Base-by-base conservation (phyloP, 192 early-diverging fungal genomes). In the Podila minutissima region DNA sequence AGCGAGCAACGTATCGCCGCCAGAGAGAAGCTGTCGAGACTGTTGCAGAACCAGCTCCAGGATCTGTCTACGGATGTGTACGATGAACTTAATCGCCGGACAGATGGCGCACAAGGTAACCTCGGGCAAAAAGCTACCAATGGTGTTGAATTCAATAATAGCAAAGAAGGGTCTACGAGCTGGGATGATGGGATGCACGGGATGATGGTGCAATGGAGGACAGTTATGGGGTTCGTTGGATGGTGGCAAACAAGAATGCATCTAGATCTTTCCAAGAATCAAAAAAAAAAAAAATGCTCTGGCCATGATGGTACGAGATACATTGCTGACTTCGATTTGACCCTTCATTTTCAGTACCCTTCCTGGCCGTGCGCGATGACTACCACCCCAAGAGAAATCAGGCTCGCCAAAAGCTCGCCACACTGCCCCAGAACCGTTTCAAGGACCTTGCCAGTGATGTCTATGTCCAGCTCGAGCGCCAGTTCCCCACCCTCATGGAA, bases 361-460 rank as follows among this genome's bases (percentile, higher is more conserved):
- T 93, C 78, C 87, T 97, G 51, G 90, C 91, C 7, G 92, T 95
- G 29, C 85, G 92, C 24, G 91, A 96, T 74, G 93, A 95, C 58
- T 98, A 94, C 78, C 97, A 99, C 83, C 95, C 94, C 13, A 94
- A 97, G 75, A 92, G 98, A 51, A 99, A 99, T 85, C 96, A 97
- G 78, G 97, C 97, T 5, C 91, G 98, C 28, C 95, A 95, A 74
- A 99, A 99, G 82, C 89, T 99, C 11, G 94, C 97, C n/a, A 97
- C 96, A 6, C 88, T 99, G 13, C 93, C 95, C 13, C 87, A 79
- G 64, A 72, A 86, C 75, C 91, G 96, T 64, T 99, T 98, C 87
- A 93, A 95, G 63, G 96, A 98, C 72, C 88, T 99, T 51, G 95
- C 94, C 12, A 92, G 91, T 73, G 97, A 98, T 83, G 94, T 98